Evolutionary conservation across 495 filamentous ascomycete genomes (phyloP), one percentile per base, ranked within the genome.

Genomic region (Penicillium ucsense): DNA sequence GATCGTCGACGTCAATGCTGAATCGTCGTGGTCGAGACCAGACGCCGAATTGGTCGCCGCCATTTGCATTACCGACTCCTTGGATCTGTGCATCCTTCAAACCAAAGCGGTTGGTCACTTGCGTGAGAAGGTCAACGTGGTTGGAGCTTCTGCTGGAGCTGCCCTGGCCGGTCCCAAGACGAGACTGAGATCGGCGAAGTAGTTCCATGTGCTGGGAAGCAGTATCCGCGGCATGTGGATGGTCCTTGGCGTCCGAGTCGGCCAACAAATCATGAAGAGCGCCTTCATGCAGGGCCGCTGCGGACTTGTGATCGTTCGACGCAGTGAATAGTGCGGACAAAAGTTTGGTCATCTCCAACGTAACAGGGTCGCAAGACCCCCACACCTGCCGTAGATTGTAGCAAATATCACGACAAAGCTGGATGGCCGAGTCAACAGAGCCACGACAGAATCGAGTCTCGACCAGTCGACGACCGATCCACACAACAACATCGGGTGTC

Each of bases 321-420:
- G 64, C 65, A 2, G 75, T 73, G 50, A 75, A 79, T 10, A 84
- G 65, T 0, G 66, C 67, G 0, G 78, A 76, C 0, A 84, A 71
- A 36, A 82, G 70, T 48, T 74, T 67, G 31, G 67, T 71, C 70
- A 81, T 77, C 6, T 75, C 68, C 27, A 83, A 61, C 0, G 79
- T 73, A 12, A 77, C 70, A 4, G 60, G 60, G 52, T 84, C 76
- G 4, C 75, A 67, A 28, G 71, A 70, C 11, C 78, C 78, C 54
- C 74, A 78, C 5, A 74, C 72, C 37, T 78, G 75, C 5, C 77
- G 76, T 42, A 84, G 65, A 46, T 84, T 84, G 64, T 84, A 82
- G 60, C 74, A 78, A 51, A 84, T 78, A 53, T 74, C 75, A 42
- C 79, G 75, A 56, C 74, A 74, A 0, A 84, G 67, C 12, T 72